Evolutionary conservation across 2,329 filamentous ascomycete species (phyloP).

Genomic region (Fusarium metavorans): DNA sequence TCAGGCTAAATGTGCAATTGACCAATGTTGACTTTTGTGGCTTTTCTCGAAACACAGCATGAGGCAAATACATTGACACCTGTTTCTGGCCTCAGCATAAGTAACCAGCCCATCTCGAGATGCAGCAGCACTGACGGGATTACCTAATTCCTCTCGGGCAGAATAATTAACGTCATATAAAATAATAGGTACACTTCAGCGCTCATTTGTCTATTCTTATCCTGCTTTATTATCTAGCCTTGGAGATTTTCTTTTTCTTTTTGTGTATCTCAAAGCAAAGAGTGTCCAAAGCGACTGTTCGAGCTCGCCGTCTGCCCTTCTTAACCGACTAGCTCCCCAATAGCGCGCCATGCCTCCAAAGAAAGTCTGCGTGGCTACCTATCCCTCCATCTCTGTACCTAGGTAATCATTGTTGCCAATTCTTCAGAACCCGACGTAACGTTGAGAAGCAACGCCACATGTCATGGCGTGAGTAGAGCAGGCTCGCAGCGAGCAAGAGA

Average conservation of each 20-base stretch:
- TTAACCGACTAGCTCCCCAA: not conserved
- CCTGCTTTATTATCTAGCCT: too few relatives aligned
- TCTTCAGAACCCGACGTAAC: not conserved
- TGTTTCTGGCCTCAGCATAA: not conserved
- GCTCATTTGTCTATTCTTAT: too few relatives aligned
- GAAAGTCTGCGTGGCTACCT: not conserved
- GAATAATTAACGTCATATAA: too few relatives aligned
- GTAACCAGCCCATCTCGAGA: too few relatives aligned
- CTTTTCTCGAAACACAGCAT: not conserved
- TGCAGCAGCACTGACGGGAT: too few relatives aligned
- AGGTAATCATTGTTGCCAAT: not conserved
- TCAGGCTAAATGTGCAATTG: not conserved
- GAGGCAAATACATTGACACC: rapidly evolving
- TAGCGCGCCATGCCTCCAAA: not conserved
- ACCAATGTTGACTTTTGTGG: not conserved
- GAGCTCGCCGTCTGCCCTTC: not conserved
- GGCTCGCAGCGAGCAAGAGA: not conserved
- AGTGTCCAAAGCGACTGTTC: too few relatives aligned
- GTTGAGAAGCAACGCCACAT: not conserved
- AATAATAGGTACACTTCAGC: too few relatives aligned
- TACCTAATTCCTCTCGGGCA: too few relatives aligned
- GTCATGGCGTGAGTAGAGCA: not conserved
- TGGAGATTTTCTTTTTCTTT: too few relatives aligned
- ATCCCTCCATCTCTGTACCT: not conserved
- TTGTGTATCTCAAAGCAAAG: too few relatives aligned